Percentiles rank a stretch among this genome's conserved stretches.
These are phyloP conservation scores for Brasilioporus rufonigricans DNA, from an alignment of 768 basidiomycete genomes.

Conservation along the genomic window DNA sequence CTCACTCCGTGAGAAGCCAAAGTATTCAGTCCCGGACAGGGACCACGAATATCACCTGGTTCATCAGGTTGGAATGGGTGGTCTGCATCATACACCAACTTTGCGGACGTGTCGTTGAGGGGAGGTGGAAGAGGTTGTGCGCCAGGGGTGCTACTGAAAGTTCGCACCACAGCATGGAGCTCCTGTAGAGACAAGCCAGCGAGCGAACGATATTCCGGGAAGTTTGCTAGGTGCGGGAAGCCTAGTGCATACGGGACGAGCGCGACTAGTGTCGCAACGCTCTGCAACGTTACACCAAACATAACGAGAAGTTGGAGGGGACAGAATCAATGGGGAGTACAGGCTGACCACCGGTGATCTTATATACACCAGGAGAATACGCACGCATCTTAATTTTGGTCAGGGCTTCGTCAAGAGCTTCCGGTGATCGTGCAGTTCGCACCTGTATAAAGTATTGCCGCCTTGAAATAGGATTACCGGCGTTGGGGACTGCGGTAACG, in stretches of 20 bases:
- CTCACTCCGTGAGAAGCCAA: slow-evolving; percentile 29
- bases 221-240: slow-evolving; percentile 13
- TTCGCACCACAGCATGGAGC: slow-evolving; percentile 10
- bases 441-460: neutral
- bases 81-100: slow-evolving; percentile 16
- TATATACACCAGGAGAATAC: slow-evolving; percentile 1
- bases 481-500: neutral
- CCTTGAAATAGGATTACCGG: neutral
- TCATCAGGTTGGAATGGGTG: slow-evolving; percentile 15
- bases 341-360: neutral
- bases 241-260: slow-evolving; percentile 10
- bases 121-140: slow-evolving; percentile 22
- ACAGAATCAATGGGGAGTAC: neutral
- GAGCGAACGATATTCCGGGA: slow-evolving; percentile 23
- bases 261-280: neutral
- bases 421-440: no score
- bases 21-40: slow-evolving; percentile 26
- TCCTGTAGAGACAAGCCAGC: slow-evolving; percentile 17
- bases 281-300: slow-evolving; percentile 7
- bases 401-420: neutral
- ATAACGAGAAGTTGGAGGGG: neutral
- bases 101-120: slow-evolving; percentile 24
- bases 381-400: neutral
- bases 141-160: slow-evolving; percentile 20
- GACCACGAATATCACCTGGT: slow-evolving; percentile 26